These are phyloP conservation scores for Cyberlindnera mycetangii DNA, from an alignment of 805 yeast species.

Conservation along the genomic window DNA sequence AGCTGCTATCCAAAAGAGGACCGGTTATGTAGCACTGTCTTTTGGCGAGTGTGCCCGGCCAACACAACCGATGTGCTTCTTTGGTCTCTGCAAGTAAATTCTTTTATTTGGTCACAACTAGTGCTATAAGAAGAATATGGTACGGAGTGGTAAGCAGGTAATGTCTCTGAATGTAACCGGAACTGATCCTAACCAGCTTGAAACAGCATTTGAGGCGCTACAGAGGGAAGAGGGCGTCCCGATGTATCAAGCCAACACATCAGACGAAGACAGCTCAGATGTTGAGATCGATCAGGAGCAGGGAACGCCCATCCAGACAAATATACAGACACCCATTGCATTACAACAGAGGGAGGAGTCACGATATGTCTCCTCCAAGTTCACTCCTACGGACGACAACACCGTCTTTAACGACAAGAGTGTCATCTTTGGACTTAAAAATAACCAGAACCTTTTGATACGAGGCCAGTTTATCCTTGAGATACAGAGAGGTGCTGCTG, in stretches of 20 bases:
- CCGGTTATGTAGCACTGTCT: not conserved
- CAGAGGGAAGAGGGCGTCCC: slow-evolving; percentile 18
- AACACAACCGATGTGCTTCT: not conserved
- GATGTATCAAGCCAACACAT: slow-evolving; percentile 22
- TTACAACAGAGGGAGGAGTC: slow-evolving; percentile 11
- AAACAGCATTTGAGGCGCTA: slow-evolving; percentile 24
- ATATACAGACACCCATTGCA: slow-evolving; percentile 4
- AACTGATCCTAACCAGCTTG: not conserved
- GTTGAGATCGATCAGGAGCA: not conserved
- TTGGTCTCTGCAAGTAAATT: too few relatives aligned
- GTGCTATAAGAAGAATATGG: slow-evolving; percentile 3
- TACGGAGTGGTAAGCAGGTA: slow-evolving; percentile 12
- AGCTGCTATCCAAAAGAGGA: too few relatives aligned
- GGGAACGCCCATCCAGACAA: not conserved
- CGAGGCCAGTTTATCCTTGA: slow-evolving; percentile 45
- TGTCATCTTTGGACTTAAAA: slow-evolving; percentile 41
- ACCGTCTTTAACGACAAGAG: slow-evolving; percentile 31
- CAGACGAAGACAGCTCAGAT: slow-evolving; percentile 16
- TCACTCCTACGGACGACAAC: slow-evolving; percentile 38
- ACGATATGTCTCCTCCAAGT: slow-evolving; percentile 33
- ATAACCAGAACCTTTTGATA: slow-evolving; percentile 40
- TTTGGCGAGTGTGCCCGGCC: not conserved
- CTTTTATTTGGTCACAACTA: not conserved
- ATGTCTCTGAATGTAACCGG: not conserved
- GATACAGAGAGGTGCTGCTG: slow-evolving; percentile 46